Conservation (phyloP, 2,329 filamentous ascomycete species). For the Sarocladium kiliense region DNA sequence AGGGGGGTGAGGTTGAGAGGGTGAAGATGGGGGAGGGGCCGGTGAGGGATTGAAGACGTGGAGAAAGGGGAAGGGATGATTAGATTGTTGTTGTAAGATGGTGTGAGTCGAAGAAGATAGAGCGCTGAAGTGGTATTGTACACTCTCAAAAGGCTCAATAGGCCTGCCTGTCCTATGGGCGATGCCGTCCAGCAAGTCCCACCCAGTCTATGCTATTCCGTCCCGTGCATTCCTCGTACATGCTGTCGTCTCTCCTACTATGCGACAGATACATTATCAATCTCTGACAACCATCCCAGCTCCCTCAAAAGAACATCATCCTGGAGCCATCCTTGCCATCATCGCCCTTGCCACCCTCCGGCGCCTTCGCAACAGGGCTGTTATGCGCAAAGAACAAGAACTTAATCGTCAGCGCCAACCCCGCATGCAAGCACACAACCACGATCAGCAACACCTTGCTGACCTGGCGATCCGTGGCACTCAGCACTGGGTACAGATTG, state of each 20-base stretch:
- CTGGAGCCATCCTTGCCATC: background rate
- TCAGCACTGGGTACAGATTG: conserved; percentile 87
- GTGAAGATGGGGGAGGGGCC: conserved; percentile 13
- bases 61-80: conserved; percentile 17
- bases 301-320: conserved; percentile 15
- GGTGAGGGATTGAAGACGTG: background rate
- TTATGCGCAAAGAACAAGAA: conserved; percentile 89
- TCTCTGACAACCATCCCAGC: background rate
- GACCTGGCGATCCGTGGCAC: conserved; percentile 85
- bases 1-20: conserved; percentile 53
- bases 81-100: background rate
- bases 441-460: conserved; percentile 82
- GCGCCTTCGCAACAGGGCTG: conserved; percentile 44
- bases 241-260: background rate
- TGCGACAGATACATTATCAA: background rate
- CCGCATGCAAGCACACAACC: conserved; percentile 80
- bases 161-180: background rate
- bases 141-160: conserved; percentile 11
- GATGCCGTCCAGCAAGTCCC: background rate
- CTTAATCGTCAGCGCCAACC: conserved; percentile 91
- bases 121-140: conserved; percentile 16
- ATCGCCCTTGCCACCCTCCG: conserved; percentile 19
- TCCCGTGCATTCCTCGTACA: background rate
- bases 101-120: conserved; percentile 12
- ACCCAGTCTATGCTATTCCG: background rate